These are phyloP conservation scores for Tetracentron sinense DNA, from an alignment of 164 flowering plant species.

Conservation along the genomic window DNA sequence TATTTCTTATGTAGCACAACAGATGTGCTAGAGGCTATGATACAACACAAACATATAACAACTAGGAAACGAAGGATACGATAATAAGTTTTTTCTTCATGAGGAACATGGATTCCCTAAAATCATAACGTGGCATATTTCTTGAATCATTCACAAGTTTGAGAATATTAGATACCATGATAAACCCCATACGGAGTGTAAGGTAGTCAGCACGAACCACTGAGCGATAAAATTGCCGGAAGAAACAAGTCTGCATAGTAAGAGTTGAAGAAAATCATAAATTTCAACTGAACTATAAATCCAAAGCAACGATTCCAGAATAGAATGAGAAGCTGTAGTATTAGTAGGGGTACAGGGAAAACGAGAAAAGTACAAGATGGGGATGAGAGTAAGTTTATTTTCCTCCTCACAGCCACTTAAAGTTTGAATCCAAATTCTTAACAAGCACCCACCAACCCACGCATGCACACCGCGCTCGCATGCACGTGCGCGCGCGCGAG, in stretches of 20 bases:
- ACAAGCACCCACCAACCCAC: too few relatives aligned
- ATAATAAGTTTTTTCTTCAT: too few relatives aligned
- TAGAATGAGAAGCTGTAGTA: neutral
- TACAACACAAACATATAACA: too few relatives aligned
- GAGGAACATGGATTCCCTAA: neutral
- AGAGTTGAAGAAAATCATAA: constrained; percentile 1
- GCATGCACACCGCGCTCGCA: too few relatives aligned
- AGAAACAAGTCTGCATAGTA: constrained; percentile 73
- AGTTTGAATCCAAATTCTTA: too few relatives aligned
- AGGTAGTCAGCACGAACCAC: constrained; percentile 89
- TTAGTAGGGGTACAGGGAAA: neutral
- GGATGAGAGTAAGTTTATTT: neutral
- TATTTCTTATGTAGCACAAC: too few relatives aligned
- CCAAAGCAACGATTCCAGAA: neutral
- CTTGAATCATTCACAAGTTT: neutral
- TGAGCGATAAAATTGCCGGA: constrained; percentile 89
- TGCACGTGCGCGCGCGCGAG: too few relatives aligned
- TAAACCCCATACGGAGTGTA: constrained; percentile 86
- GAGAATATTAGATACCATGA: constrained; percentile 45
- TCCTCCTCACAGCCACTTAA: too few relatives aligned
- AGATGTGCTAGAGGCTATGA: too few relatives aligned
- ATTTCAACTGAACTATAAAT: neutral
- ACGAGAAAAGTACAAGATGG: neutral
- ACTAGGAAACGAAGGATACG: too few relatives aligned
- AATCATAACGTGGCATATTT: neutral